Evolutionary conservation across 768 basidiomycete species (phyloP), one percentile per base, ranked within the genome.

Genomic region (Podaxis rugospora): DNA sequence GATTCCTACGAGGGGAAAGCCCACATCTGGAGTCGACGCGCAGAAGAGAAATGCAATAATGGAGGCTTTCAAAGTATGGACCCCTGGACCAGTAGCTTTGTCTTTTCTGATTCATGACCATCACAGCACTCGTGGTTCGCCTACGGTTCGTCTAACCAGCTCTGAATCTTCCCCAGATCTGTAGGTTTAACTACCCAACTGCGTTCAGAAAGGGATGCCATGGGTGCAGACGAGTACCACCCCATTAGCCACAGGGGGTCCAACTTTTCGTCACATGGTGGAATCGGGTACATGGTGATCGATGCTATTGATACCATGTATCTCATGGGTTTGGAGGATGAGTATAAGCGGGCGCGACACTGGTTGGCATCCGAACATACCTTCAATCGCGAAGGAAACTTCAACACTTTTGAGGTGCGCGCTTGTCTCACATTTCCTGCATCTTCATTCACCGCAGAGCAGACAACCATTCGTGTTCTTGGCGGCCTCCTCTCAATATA

Each of bases 381-480:
- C 2, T 95, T 97, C 64, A 90, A 95, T 32, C 79, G 84, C n/a
- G 86, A 95, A 66, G 92, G 80, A 28, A 75, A 84, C 49, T 92
- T 88, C 71, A 97, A 88, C 71, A 92, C 92, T 0, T 97, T 97
- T 67, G 95, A 98, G 81, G 94, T 89, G 64, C 42, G 85, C 64
- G 0, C 75, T 2, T 32, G 0, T 64, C 49, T 56, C 47, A 14
- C 10, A 4, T 52, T 18, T 13, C 59, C 23, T 36, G 18, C 18
- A 16, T 46, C 14, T 27, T 47, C 1, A 55, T 5, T 56, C 42
- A 39, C 16, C 25, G 59, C 50, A 35, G 47, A 36, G 5, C 66
- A 96, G 94, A 94, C 90, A 1, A 98, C 95, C 0, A 97, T 95
- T 57, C 90, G 95, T 28, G 82, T 97, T 7, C 79, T 98, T 4